phyloP scores from a whole-genome alignment of 805 yeast genomes.

The Myxozyma monticola region DNA sequence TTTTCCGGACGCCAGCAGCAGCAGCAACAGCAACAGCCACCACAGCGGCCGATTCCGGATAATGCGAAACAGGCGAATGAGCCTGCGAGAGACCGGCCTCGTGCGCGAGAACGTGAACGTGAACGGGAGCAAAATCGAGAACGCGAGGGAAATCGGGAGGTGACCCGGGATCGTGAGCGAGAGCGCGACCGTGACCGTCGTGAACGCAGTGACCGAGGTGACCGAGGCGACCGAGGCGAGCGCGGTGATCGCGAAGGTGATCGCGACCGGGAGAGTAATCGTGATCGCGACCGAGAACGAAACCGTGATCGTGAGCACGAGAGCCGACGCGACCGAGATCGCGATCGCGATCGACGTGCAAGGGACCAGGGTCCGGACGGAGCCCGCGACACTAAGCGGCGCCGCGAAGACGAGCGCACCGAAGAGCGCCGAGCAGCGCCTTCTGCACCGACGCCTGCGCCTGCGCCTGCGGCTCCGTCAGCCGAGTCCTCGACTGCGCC shows the following conservation, averaged over 20 bases:
- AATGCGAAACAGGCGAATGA: background rate
- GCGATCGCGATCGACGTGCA: background rate
- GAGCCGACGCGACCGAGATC: background rate
- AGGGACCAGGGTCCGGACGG: background rate
- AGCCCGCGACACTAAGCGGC: background rate
- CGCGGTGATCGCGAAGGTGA: conserved; percentile 10
- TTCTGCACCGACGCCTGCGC: background rate
- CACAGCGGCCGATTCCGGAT: too few species aligned
- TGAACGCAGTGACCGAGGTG: background rate
- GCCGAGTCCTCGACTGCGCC: background rate
- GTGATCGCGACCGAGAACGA: conserved; percentile 12
- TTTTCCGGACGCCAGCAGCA: too few species aligned
- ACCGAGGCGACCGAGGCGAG: background rate
- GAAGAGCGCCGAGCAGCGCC: too few species aligned
- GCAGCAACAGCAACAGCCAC: background rate
- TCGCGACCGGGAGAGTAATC: background rate
- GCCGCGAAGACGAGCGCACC: background rate
- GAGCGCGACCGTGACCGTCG: conserved; percentile 3
- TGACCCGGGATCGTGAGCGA: too few species aligned
- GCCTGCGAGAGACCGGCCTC: background rate
- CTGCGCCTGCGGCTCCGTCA: background rate
- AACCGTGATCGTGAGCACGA: conserved; percentile 6
- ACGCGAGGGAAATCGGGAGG: too few species aligned
- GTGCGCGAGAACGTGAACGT: background rate
- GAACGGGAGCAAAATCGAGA: conserved; percentile 5